Base-by-base conservation (phyloP, 345 rosid genomes). In the Pugionium dolabratum region DNA sequence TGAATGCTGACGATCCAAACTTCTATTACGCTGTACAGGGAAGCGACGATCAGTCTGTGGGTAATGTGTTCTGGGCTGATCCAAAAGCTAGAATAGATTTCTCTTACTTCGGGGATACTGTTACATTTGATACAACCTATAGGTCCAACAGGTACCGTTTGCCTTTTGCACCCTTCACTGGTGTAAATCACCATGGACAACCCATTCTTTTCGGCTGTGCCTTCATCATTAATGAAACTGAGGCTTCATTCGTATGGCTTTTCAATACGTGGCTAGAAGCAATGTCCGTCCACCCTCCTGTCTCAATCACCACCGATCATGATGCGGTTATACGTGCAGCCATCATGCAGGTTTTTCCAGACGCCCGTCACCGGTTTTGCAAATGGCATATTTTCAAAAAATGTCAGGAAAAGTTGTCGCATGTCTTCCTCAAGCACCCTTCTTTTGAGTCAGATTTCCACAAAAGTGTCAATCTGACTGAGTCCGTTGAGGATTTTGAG, bases 121-220 rank as follows among this genome's bases (percentile, higher is more conserved):
- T 80, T 9, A 80, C 81, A 7, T 77, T 80, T 74, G 83, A 80
- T 59, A 80, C 83, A 2, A 80, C 83, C 49, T 80, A 80, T 51
- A 66, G 80, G 70, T 80, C 83, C 34, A 80, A 80, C 62, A 80
- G 83, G 67, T 80, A 80, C 39, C 79, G 83, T 51, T 46, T 80
- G 43, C 83, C 81, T 29, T 80, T 80, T 42, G 83, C 83, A 37
- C 79, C 83, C 4, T 80, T 80, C 76, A 80, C 79, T 47, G 83
- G 80, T 6, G 81, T 77, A 9, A 80, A 80, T 72, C 90, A 85
- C 75, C 90, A 85, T 45, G 90, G 87, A 4, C 90, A 85, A 34
- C 84, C 87, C 36, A 61, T 83, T 63, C 65, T 85, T 29, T 81
- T 83, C 35, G 90, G 90, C 26, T 85, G 87, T 65, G 87, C 86